Evolutionary conservation across 306 rosid genomes (phyloP).

Genomic region (Acmispon strigosus): DNA sequence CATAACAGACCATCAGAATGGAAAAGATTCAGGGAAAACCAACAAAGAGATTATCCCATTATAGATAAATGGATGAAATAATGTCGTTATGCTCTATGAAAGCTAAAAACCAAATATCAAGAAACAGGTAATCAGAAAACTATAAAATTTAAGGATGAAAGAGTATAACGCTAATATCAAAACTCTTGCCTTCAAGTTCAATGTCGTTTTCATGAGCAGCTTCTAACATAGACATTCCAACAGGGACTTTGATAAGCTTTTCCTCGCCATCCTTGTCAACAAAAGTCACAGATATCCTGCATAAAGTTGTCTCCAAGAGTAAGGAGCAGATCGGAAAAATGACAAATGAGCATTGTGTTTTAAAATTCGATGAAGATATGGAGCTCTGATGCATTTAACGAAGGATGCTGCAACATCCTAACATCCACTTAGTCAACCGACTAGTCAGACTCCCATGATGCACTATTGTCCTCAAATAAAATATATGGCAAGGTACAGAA

Average conservation of each 20-base stretch:
- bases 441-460: conserved; percentile 1
- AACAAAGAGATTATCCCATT: too few species aligned
- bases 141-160: too few species aligned
- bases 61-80: too few species aligned
- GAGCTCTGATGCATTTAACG: neutral
- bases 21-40: too few species aligned
- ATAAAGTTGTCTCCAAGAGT: conserved; percentile 13
- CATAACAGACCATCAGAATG: too few species aligned
- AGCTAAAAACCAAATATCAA: too few species aligned
- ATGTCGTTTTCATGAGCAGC: conserved; percentile 95
- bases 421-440: neutral
- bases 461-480: neutral
- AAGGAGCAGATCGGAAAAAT: neutral
- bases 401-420: neutral
- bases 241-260: conserved; percentile 60
- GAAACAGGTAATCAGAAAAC: too few species aligned
- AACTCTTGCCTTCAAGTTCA: conserved; percentile 83
- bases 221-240: conserved; percentile 92
- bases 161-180: too few species aligned
- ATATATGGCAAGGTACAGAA: neutral
- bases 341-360: neutral
- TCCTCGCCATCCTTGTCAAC: conserved; percentile 91
- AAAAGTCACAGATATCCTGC: conserved; percentile 93
- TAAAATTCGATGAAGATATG: neutral
- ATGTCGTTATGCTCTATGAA: too few species aligned